Percentiles rank a stretch among this genome's conserved stretches.
These are phyloP conservation scores for Penicillium polonicum DNA, from an alignment of 2,329 filamentous ascomycete species.

Conservation along the genomic window DNA sequence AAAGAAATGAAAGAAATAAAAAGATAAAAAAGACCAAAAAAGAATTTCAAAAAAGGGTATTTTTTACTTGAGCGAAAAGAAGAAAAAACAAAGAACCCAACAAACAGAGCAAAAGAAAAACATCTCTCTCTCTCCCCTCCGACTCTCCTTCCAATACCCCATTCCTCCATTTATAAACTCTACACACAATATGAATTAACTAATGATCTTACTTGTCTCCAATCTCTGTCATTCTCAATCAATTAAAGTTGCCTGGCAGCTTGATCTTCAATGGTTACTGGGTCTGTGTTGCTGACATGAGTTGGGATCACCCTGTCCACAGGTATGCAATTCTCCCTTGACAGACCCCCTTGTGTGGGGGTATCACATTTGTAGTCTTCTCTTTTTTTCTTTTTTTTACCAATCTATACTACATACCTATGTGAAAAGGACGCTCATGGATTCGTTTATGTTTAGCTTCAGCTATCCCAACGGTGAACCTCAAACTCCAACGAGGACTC, in stretches of 20 bases:
- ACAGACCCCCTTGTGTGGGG: conserved; percentile 19
- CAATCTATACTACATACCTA: conserved; percentile 6
- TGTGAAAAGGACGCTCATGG: conserved; percentile 31
- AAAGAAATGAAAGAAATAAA: conserved; percentile 18
- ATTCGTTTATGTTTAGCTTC: conserved; percentile 43
- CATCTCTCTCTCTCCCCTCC: conserved; percentile 17
- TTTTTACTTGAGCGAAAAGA: neutral
- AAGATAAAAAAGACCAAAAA: conserved; percentile 9
- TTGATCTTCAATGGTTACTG: conserved; percentile 40
- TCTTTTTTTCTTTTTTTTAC: conserved; percentile 2
- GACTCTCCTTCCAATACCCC: conserved; percentile 11
- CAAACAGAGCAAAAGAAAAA: conserved; percentile 42
- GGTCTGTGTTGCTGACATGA: conserved; percentile 44
- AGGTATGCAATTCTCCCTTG: conserved; percentile 37
- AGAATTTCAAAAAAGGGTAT: conserved; percentile 10
- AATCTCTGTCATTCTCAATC: conserved; percentile 14
- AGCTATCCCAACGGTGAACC: conserved; percentile 47
- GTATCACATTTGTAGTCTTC: conserved; percentile 5
- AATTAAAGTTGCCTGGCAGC: conserved; percentile 36
- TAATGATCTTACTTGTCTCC: conserved; percentile 2
- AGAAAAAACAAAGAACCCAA: conserved; percentile 19
- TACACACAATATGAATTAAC: conserved; percentile 1
- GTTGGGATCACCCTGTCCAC: conserved; percentile 48
- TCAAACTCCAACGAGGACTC: conserved; percentile 48
- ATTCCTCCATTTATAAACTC: conserved; percentile 1